Base-by-base conservation (phyloP, 108 stramenopile genomes). In the Nannochloropsis salina region DNA sequence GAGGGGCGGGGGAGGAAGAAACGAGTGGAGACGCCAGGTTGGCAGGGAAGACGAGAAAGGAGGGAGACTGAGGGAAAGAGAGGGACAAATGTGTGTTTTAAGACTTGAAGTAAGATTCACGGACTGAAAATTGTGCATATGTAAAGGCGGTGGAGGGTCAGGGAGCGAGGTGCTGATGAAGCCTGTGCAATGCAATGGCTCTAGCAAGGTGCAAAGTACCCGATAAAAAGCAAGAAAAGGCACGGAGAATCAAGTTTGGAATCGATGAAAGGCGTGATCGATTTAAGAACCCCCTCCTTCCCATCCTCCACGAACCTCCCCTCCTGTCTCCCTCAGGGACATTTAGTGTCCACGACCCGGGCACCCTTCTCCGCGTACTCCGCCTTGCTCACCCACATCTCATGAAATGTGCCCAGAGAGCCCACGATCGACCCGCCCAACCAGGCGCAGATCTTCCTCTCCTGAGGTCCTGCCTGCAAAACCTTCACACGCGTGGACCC, bases 311-410 rank as follows among this genome's bases (percentile, higher is more conserved):
- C 4, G 31, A 31, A 31, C n/a, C n/a, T 6, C 2, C 61, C 61
- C n/a, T 74, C n/a, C 4, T n/a, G 15, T n/a, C 61, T 83, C 45
- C 51, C 84, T 92, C 86, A 98, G 21, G 96, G 96, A 90, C 97
- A 98, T 86, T 97, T 98, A 80, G 95, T 92, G 92, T 96, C 94
- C 80, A 98, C 94, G 92, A 92, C 90, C 11, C 80, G 80, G 11
- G 91, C 89, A 42, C 92, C 92, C 86, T 83, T 51, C 82, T 92
- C 92, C 15, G 90, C 92, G 85, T 92, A 92, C 86, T 92, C 92
- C 42, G 91, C 87, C 87, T 92, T 92, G 83, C 91, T 92, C 47
- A 92, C 87, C 92, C 92, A 92, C 92, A 92, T 92, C 85, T 91
- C 88, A 84, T 92, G 91, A 87, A 92, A 92, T 80, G 90, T 92